Evolutionary conservation across 306 rosid genomes (phyloP).

Genomic region (Fragaria vesca): DNA sequence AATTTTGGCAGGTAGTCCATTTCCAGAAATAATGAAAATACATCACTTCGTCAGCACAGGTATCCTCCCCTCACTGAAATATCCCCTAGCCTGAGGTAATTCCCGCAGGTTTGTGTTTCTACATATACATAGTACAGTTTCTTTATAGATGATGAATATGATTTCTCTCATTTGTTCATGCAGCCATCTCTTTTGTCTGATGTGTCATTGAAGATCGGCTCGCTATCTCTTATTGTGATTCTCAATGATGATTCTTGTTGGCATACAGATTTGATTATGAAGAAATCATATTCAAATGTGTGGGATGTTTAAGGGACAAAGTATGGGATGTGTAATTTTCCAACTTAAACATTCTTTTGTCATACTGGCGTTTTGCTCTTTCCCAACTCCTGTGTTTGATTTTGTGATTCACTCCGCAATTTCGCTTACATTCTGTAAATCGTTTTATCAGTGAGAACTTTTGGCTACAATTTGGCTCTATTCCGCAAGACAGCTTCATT

Average conservation of each 20-base stretch:
- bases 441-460: neutral
- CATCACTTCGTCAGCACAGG: neutral
- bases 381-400: neutral
- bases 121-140: neutral
- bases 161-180: neutral
- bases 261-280: neutral
- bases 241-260: neutral
- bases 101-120: neutral
- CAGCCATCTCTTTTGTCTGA: too few relatives aligned
- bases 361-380: neutral
- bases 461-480: neutral
- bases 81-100: neutral
- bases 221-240: neutral
- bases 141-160: neutral
- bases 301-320: too few relatives aligned
- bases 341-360: neutral
- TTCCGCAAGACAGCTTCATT: neutral
- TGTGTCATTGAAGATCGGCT: neutral
- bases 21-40: neutral
- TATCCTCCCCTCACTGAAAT: neutral
- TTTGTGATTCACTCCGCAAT: neutral
- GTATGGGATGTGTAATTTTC: neutral
- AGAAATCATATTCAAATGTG: neutral
- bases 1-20: neutral
- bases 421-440: neutral